Evolutionary conservation across 768 basidiomycete genomes (phyloP), one percentile per base, ranked within the genome.

Genomic region (Neoboletus brunneissimus): DNA sequence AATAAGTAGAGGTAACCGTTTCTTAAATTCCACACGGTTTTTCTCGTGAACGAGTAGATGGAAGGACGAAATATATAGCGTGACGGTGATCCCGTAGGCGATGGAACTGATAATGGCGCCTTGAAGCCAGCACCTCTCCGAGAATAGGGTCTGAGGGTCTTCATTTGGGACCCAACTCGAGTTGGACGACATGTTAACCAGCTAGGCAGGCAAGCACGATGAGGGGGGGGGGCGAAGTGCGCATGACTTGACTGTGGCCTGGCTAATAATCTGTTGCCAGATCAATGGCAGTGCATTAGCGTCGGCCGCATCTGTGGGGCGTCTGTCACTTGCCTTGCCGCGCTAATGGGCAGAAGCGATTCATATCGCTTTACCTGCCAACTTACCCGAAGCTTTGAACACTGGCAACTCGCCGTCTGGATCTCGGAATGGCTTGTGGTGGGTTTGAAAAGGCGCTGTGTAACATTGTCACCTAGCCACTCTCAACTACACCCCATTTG

Each of bases 51-150:
- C 0, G 44, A 63, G 57, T 15, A 53, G 23, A 27, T 51, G 34
- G 35, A 59, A 49, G 18, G 62, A 55, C 38, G 55, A 4, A 5
- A 55, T 29, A 32, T 50, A 59, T 0, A 63, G 48, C 25, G 40
- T 22, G 23, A 53, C 23, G 16, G 29, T 54, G 3, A 63, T 25
- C 7, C 62, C 61, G 11, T 63, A 63, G 5, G 51, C 41, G 12
- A 53, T 15, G 16, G 61, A 31, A 16, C 58, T 46, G 25, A 64
- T n/a, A 27, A 54, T 2, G 11, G 15, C 52, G 5, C 62, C 55
- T 40, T 60, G 58, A 13, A 72, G 69, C 64, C 58, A 63, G 35
- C 31, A 47, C 35, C 61, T 45, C 56, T 63, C 61, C 3, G 62
- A 59, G 35, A 64, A 57, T 25, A 61, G 63, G 3, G 53, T 55